Conservation (phyloP, 805 yeast genomes). For the Starmera quercuum region DNA sequence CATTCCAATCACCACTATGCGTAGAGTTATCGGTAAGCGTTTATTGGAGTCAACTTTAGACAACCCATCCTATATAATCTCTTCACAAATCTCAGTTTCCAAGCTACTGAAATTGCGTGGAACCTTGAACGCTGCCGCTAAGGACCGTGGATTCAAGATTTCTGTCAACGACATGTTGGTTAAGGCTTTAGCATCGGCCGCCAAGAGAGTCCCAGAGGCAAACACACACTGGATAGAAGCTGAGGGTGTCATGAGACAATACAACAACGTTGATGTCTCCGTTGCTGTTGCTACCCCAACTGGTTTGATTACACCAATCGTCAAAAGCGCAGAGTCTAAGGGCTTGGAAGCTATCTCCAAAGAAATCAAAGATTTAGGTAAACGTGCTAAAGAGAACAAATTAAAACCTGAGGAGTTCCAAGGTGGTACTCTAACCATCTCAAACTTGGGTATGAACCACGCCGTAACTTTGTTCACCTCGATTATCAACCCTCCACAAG, state of each 20-base stretch:
- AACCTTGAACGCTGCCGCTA: constrained; percentile 76
- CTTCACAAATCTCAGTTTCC: constrained; percentile 78
- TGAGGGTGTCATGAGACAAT: constrained; percentile 89
- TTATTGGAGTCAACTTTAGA: constrained; percentile 76
- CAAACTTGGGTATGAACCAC: constrained; percentile 97
- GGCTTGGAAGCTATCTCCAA: constrained; percentile 79
- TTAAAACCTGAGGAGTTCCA: constrained; percentile 94
- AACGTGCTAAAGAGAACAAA: constrained; percentile 92
- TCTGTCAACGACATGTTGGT: constrained; percentile 91
- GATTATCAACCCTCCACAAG: constrained; percentile 96
- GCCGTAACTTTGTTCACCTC: constrained; percentile 93
- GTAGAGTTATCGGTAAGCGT: constrained; percentile 89
- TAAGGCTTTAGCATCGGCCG: constrained; percentile 91
- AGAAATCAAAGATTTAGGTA: constrained; percentile 87
- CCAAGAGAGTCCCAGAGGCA: constrained; percentile 84
- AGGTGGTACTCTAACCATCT: constrained; percentile 98
- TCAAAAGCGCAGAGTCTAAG: constrained; percentile 77
- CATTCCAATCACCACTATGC: constrained; percentile 83
- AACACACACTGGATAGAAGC: constrained; percentile 90
- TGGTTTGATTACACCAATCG: constrained; percentile 95
- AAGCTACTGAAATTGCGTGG: constrained; percentile 89
- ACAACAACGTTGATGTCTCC: constrained; percentile 86
- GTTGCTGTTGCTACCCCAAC: constrained; percentile 99
- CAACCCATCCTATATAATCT: constrained; percentile 89
- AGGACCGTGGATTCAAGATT: constrained; percentile 81